These are phyloP conservation scores for Suillus subalutaceus DNA, from an alignment of 768 basidiomycete genomes.

Conservation along the genomic window DNA sequence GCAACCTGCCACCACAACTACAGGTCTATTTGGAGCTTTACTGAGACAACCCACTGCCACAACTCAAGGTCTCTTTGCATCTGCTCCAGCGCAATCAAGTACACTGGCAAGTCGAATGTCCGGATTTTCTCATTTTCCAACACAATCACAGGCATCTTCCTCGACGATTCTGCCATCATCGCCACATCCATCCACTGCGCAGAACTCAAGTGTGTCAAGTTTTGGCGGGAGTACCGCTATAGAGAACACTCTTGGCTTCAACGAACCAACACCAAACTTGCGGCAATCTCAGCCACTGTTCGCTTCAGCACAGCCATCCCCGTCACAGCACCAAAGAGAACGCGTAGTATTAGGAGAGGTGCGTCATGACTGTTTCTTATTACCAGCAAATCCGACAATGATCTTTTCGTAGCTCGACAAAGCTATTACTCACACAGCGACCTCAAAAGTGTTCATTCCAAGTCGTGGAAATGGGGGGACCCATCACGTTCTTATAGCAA, in stretches of 20 bases:
- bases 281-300: background rate
- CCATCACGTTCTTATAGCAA: conserved; percentile 26
- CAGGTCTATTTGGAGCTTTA: background rate
- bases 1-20: background rate
- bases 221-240: background rate
- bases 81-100: background rate
- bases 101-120: background rate
- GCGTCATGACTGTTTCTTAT: background rate
- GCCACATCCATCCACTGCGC: background rate
- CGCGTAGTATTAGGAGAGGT: background rate
- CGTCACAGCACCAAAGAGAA: background rate
- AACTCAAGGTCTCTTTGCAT: background rate
- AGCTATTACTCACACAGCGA: conserved; percentile 21
- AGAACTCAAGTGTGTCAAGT: background rate
- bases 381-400: background rate
- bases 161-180: background rate
- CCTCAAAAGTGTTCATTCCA: conserved; percentile 19
- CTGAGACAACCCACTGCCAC: background rate
- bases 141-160: background rate
- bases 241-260: background rate
- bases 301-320: background rate
- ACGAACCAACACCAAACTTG: background rate
- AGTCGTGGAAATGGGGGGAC: conserved; percentile 4
- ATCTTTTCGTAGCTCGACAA: background rate
- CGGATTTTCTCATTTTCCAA: background rate